Evolutionary conservation across 768 basidiomycete genomes (phyloP), one percentile per base, ranked within the genome.

Genomic region (Suillus hirtellus): DNA sequence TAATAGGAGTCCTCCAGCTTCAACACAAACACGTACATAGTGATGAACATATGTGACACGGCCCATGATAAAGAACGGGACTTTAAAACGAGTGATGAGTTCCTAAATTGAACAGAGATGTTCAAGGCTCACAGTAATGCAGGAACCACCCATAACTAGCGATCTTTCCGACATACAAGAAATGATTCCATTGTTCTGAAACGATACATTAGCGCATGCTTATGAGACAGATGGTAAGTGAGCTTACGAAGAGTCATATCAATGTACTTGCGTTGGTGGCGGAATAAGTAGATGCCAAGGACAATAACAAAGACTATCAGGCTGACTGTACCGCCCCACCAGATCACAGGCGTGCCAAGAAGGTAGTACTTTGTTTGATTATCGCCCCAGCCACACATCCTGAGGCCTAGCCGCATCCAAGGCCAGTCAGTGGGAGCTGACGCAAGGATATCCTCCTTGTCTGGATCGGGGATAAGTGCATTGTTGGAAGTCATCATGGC

Each of bases 401-500:
- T 85, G 72, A 99, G 76, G 27, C 96, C 96, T 17, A 96, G 82
- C 53, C 86, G 87, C 46, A 98, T 80, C 79, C 92, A 88, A 0
- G 96, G 96, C 96, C 97, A 99, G 70, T 99, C 96, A 44, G 84
- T 84, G 0, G 96, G 96, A 68, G 84, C 86, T 40, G 95, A 96
- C 0, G 96, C 97, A 59, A 99, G 87, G 72, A 98, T 94, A 73
- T 99, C 97, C 69, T 96, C 94, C 78, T 99, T 99, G 81, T 99
- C 97, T 0, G 96, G 95, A 71, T 99, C 95, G 1, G 97, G 97
- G 46, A 99, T 75, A 61, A 99, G 89, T 0, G 97, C 96, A 72
- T 99, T 99, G 80, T 99, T 99, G 5, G 97, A 98, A 0, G 96
- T 97, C 93, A 96, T 95, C 97, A 99, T 99, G 9, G 96, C 97